Evolutionary conservation across 1,284 basidiomycete genomes (phyloP), one percentile per base, ranked within the genome.

Genomic region (Trichosporon ovoides): DNA sequence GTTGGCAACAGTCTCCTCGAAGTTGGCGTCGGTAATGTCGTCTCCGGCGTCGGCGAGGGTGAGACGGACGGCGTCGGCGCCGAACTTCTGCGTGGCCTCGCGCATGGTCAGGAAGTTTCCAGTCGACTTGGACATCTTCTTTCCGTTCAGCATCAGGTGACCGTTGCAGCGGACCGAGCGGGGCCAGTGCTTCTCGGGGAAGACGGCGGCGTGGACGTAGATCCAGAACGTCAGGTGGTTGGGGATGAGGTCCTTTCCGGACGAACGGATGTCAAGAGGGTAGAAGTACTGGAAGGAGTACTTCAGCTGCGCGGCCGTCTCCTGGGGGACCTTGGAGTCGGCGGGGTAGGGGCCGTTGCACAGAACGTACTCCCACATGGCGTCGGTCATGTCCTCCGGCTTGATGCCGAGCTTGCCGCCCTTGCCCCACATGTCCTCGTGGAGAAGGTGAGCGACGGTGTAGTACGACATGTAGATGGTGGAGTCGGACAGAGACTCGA

Each of bases 401-500:
- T 83, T 87, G 74, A 99, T 86, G 57, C 89, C 90, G 58, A 97
- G 80, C 14, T 88, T 86, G 10, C 95, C 95, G 62, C 83, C 83
- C 69, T 83, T 85, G 38, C 95, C 95, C 62, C 91, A 86, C 66
- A 91, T 83, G 66, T 82, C 84, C 65, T 82, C 84, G 69, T 97
- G 93, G 60, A 97, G 80, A 33, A 93, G 80, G 76, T 96, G 87
- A 7, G 93, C 85, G 60, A 99, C 84, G 7, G 96, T 97, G 80
- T 98, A 98, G 80, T 97, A 99, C 35, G 89, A 84, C 94, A 97
- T 98, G 81, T 99, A 98, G 76, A 98, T 89, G 28, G 96, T 98
- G 12, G 95, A 98, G 78, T 99, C 96, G 66, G 89, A 94, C 72
- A 98, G 79, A 69, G 90, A 93, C 79, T 98, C 96, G 53, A 99